Conservation (phyloP, 2,329 filamentous ascomycete genomes). For the Cladophialophora carrionii region DNA sequence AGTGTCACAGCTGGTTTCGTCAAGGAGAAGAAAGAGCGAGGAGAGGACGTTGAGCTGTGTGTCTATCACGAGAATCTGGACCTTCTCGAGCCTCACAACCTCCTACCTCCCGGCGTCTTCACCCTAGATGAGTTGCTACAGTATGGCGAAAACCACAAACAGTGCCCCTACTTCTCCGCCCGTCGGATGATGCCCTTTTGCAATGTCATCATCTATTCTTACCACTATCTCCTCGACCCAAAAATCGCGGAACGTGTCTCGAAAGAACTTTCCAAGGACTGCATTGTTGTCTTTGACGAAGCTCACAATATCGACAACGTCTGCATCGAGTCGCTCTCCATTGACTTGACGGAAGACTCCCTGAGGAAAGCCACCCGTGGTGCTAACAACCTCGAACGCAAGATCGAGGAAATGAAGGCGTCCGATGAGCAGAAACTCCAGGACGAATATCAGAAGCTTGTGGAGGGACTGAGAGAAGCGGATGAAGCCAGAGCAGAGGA, state of each 20-base stretch:
- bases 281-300: conserved; percentile 97
- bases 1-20: conserved; percentile 96
- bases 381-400: conserved; percentile 85
- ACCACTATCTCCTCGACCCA: conserved; percentile 95
- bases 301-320: conserved; percentile 99
- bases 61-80: conserved; percentile 98
- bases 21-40: conserved; percentile 94
- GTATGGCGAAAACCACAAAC: conserved; percentile 93
- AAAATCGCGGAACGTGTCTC: conserved; percentile 97
- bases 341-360: conserved; percentile 94
- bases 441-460: conserved; percentile 91
- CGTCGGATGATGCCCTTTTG: conserved; percentile 99
- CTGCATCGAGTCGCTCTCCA: conserved; percentile 95
- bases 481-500: conserved; percentile 91
- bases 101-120: conserved; percentile 93
- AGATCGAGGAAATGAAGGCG: conserved; percentile 92
- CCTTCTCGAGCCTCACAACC: conserved; percentile 88
- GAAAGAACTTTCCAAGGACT: conserved; percentile 94
- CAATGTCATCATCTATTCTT: conserved; percentile 99
- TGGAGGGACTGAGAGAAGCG: conserved; percentile 84
- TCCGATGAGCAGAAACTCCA: conserved; percentile 93
- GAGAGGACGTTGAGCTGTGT: conserved; percentile 91
- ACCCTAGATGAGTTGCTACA: conserved; percentile 85
- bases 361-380: conserved; percentile 86
- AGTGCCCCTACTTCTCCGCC: conserved; percentile 96